Evolutionary conservation across 2,329 filamentous ascomycete genomes (phyloP).

Genomic region (Albophoma yamanashiensis): DNA sequence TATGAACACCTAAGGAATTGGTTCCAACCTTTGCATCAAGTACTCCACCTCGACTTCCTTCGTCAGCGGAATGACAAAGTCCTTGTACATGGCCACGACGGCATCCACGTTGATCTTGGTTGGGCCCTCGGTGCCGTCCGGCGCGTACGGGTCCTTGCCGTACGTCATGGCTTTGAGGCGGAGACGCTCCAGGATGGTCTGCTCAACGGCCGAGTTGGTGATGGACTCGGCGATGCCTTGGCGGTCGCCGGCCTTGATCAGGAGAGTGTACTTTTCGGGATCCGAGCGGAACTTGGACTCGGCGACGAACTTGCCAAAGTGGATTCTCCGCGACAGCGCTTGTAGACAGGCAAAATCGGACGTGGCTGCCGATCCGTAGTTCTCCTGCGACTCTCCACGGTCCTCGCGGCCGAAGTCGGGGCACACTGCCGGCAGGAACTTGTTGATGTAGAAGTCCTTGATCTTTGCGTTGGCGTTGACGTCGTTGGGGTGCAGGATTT

Average conservation of each 20-base stretch:
- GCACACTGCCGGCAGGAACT: conserved; percentile 78
- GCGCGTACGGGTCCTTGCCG: conserved; percentile 72
- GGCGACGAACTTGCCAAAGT: conserved; percentile 97
- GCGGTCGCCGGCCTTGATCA: conserved; percentile 75
- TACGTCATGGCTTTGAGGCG: conserved; percentile 87
- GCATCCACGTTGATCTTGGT: conserved; percentile 88
- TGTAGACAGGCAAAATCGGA: conserved; percentile 87
- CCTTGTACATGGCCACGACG: conserved; percentile 80
- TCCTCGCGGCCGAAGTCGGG: conserved; percentile 67
- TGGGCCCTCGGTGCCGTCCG: conserved; percentile 39
- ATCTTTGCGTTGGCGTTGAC: conserved; percentile 87
- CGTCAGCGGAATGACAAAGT: conserved; percentile 93
- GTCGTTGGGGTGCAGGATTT: conserved; percentile 75
- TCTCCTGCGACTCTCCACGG: conserved; percentile 77
- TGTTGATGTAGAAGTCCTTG: conserved; percentile 71
- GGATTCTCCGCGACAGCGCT: conserved; percentile 79
- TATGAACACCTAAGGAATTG: conserved; percentile 2
- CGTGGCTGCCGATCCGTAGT: conserved; percentile 88
- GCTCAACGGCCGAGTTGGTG: conserved; percentile 80
- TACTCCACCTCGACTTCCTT: conserved; percentile 98
- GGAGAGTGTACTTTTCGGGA: conserved; percentile 62
- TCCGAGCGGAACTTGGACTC: conserved; percentile 90
- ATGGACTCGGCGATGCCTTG: conserved; percentile 81
- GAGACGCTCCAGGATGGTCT: conserved; percentile 80
- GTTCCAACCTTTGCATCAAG: conserved; percentile 78